phyloP scores from a whole-genome alignment of 2,329 filamentous ascomycete genomes.

The Trichophyton schoenleinii region DNA sequence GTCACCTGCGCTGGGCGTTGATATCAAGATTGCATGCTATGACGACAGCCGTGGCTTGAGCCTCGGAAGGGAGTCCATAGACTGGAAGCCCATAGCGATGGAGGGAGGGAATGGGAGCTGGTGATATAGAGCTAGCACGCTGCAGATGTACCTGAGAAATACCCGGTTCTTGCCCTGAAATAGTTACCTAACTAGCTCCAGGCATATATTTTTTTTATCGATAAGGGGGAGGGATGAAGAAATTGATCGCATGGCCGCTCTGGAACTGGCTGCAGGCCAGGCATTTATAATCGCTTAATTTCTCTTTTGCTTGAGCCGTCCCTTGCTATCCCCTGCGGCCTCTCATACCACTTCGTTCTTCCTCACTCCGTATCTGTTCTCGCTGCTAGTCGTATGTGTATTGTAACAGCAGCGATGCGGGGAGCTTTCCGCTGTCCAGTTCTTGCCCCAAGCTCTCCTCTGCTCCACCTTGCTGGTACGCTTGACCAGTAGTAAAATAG shows the following conservation, averaged over 20 bases:
- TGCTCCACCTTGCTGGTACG: neutral
- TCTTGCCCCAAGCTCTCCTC: neutral
- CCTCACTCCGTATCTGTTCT: neutral
- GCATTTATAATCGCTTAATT: slow-evolving; percentile 3
- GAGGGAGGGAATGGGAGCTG: neutral
- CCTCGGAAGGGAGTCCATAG: neutral
- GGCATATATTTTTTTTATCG: too few relatives aligned
- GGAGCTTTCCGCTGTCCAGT: slow-evolving; percentile 1
- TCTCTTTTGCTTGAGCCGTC: neutral
- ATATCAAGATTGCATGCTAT: neutral
- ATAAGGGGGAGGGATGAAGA: neutral
- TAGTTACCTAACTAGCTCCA: neutral
- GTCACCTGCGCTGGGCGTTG: neutral
- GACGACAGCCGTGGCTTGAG: neutral
- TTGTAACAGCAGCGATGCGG: slow-evolving; percentile 1
- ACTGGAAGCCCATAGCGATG: neutral
- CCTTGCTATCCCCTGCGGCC: neutral
- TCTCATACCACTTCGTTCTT: too few relatives aligned
- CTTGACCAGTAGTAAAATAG: neutral
- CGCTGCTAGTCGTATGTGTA: neutral
- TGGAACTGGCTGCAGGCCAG: neutral
- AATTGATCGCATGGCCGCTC: neutral
- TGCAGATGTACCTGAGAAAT: neutral
- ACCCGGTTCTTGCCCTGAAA: neutral
- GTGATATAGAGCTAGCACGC: neutral